Percentiles rank a stretch among this genome's conserved stretches.
phyloP scores from a whole-genome alignment of 805 yeast genomes.

The Monosporozyma aerobia region DNA sequence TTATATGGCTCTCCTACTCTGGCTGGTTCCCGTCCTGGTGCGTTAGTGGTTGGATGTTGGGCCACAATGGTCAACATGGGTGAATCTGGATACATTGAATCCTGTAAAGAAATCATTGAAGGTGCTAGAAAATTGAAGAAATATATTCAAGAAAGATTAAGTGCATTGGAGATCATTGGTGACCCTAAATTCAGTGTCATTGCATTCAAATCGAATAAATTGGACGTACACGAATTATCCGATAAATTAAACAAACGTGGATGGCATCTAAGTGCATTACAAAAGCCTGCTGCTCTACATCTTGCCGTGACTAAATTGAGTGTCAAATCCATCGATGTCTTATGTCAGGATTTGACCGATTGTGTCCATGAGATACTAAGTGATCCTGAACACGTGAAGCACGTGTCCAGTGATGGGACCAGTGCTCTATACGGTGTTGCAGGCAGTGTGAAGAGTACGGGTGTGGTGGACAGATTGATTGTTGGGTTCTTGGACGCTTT shows the following conservation, averaged over 20 bases:
- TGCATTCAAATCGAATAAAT: constrained; percentile 52
- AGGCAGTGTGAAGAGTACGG: constrained; percentile 75
- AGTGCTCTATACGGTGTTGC: constrained; percentile 95
- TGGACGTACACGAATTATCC: constrained; percentile 71
- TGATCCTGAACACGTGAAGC: constrained; percentile 17
- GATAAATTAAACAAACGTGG: constrained; percentile 49
- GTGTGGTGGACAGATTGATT: constrained; percentile 73
- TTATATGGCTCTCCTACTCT: constrained; percentile 92
- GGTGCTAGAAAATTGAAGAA: constrained; percentile 52
- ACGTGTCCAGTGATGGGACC: constrained; percentile 45
- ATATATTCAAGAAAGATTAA: constrained; percentile 38
- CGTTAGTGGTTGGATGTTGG: constrained; percentile 97
- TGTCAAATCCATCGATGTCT: constrained; percentile 48
- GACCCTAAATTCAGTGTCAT: constrained; percentile 80
- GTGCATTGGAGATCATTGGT: constrained; percentile 64
- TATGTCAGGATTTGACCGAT: constrained; percentile 43
- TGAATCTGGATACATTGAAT: constrained; percentile 64
- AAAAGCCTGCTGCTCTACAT: constrained; percentile 85
- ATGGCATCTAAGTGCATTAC: constrained; percentile 86
- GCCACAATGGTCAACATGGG: constrained; percentile 82
- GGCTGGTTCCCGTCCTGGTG: constrained; percentile 97
- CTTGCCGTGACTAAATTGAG: constrained; percentile 77
- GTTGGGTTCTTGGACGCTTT: constrained; percentile 74
- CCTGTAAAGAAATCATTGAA: constrained; percentile 56
- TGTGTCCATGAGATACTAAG: constrained; percentile 36